Conservation (phyloP, 257 asterid species). For the Craterostigma plantagineum region DNA sequence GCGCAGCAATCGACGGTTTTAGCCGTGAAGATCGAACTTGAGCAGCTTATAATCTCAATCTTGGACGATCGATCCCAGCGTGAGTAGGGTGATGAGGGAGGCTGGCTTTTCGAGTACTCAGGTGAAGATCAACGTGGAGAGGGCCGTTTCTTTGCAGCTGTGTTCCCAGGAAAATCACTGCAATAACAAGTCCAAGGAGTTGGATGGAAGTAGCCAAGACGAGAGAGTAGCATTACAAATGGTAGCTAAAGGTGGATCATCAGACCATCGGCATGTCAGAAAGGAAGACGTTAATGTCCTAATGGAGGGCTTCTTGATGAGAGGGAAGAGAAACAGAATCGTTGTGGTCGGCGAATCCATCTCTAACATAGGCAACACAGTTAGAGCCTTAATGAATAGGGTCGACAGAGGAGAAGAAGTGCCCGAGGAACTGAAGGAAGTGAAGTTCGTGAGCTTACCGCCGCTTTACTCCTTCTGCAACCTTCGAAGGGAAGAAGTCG, state of each 20-base stretch:
- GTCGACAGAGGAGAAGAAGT: slow-evolving; percentile 27
- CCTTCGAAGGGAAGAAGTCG: slow-evolving; percentile 40
- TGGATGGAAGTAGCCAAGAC: no score
- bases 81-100: slow-evolving; percentile 82
- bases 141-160: slow-evolving; percentile 26
- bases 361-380: slow-evolving; percentile 23
- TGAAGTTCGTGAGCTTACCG: slow-evolving; percentile 39
- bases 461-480: slow-evolving; percentile 38
- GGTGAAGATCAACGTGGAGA: slow-evolving; percentile 58
- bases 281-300: slow-evolving; percentile 33
- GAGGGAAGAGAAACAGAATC: slow-evolving; percentile 17
- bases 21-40: slow-evolving; percentile 53
- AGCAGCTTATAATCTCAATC: slow-evolving; percentile 70
- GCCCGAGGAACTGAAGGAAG: slow-evolving; percentile 27
- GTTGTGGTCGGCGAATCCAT: slow-evolving; percentile 50
- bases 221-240: no score
- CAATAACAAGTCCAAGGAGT: neutral
- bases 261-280: slow-evolving; percentile 3
- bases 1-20: slow-evolving; percentile 43
- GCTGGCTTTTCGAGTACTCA: slow-evolving; percentile 79
- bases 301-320: slow-evolving; percentile 18
- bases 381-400: slow-evolving; percentile 34
- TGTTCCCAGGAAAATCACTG: slow-evolving; percentile 7
- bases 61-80: slow-evolving; percentile 88
- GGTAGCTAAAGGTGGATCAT: no score